These are phyloP conservation scores for Gossypium australe DNA, from an alignment of 345 rosid species.

Conservation along the genomic window DNA sequence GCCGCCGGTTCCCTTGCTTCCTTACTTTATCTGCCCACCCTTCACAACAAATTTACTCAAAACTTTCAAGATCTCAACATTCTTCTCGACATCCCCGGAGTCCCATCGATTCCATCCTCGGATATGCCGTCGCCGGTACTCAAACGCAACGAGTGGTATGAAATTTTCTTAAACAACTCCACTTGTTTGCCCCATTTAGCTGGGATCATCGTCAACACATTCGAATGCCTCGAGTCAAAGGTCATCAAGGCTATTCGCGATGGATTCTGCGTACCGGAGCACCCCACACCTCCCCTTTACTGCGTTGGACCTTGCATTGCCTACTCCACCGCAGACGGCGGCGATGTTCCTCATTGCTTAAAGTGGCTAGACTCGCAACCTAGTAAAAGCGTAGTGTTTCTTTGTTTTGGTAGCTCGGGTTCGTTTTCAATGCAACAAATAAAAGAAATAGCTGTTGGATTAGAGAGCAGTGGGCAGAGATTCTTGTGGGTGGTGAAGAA, in stretches of 20 bases:
- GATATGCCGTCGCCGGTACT: constrained; percentile 13
- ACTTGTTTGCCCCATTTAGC: constrained; percentile 19
- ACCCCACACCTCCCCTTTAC: constrained; percentile 25
- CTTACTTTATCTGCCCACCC: constrained; percentile 18
- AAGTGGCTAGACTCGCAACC: constrained; percentile 52
- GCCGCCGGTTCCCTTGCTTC: constrained; percentile 17
- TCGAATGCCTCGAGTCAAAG: constrained; percentile 24
- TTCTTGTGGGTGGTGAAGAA: constrained; percentile 45
- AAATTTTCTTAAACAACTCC: constrained; percentile 16
- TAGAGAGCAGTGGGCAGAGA: constrained; percentile 31
- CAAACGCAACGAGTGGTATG: constrained; percentile 20
- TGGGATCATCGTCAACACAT: constrained; percentile 33
- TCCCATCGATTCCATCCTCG: constrained; percentile 16
- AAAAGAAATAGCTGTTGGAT: constrained; percentile 35
- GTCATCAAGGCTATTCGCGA: constrained; percentile 22
- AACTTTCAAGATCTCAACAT: background rate
- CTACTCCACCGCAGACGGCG: background rate
- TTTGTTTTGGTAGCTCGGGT: constrained; percentile 65
- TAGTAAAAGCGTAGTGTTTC: constrained; percentile 37
- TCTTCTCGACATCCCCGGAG: constrained; percentile 21
- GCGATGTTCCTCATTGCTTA: constrained; percentile 22
- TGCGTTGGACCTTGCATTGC: constrained; percentile 31
- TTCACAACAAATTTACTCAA: background rate
- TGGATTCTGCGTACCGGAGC: constrained; percentile 25
- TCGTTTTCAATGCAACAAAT: constrained; percentile 35